A percentile compares a stretch with the other conserved stretches of the same genome.
Evolutionary conservation across 202 grass and related monocot genomes (phyloP).

Genomic region (Cymbopogon flexuosus): DNA sequence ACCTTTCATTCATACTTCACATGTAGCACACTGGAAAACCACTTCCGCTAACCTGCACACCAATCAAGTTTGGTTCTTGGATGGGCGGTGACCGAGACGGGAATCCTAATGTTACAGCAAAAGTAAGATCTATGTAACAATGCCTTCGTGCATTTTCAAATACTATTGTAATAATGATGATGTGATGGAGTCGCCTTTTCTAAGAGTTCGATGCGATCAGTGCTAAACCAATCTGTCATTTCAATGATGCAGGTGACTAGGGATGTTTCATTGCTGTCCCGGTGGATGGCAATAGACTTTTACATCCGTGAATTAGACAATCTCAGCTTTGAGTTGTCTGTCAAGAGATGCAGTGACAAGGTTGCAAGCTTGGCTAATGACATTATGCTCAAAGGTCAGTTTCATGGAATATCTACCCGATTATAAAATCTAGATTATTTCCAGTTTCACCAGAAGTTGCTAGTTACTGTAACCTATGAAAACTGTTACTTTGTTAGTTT

Average conservation of each 20-base stretch:
- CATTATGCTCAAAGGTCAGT: conserved; percentile 66
- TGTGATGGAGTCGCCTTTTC: not conserved
- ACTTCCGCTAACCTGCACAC: conserved; percentile 80
- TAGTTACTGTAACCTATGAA: not conserved
- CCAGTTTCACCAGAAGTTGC: not conserved
- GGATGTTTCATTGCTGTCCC: conserved; percentile 81
- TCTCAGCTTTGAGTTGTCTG: conserved; percentile 88
- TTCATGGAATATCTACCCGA: not conserved
- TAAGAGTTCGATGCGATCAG: not conserved
- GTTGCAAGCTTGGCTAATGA: conserved; percentile 64
- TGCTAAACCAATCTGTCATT: conserved; percentile 2
- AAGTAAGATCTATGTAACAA: conserved; percentile 41
- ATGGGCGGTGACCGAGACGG: conserved; percentile 93
- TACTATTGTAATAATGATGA: not conserved
- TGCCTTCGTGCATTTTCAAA: not conserved
- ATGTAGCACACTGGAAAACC: conserved; percentile 72
- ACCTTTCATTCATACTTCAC: not conserved
- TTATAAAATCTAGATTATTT: not conserved
- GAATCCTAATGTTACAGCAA: conserved; percentile 95
- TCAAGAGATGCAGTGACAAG: conserved; percentile 71
- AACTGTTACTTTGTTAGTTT: not conserved
- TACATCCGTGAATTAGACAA: conserved; percentile 80
- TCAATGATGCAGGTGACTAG: conserved; percentile 63
- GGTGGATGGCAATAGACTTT: conserved; percentile 92
- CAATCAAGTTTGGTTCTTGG: conserved; percentile 97